Conservation (phyloP, 73 alveolate species). For the Paramecium sonneborni region DNA sequence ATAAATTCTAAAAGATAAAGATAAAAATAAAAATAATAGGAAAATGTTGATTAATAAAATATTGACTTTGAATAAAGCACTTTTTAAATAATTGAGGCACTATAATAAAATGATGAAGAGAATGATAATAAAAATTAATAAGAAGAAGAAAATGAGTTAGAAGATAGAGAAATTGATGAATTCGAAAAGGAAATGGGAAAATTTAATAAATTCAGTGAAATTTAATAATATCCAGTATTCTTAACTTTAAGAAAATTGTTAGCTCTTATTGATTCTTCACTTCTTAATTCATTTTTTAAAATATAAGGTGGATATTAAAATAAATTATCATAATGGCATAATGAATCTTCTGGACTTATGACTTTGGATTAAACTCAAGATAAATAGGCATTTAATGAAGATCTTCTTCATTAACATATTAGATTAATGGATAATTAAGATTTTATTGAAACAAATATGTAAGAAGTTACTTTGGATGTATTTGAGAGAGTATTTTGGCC, state of each 20-base stretch:
- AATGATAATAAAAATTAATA: conserved; percentile 1
- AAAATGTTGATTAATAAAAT: not conserved
- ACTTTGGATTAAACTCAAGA: not conserved
- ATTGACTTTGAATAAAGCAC: not conserved
- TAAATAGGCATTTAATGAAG: conserved; percentile 33
- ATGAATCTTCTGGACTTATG: conserved; percentile 63
- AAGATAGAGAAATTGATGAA: not conserved
- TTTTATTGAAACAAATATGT: not conserved
- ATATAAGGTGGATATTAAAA: not conserved
- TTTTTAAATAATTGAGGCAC: not conserved
- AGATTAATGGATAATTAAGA: not conserved
- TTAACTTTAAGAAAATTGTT: conserved; percentile 78
- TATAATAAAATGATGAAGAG: conserved; percentile 7
- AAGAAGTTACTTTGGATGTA: conserved; percentile 59
- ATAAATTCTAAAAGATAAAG: conserved; percentile 57
- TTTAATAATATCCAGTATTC: conserved; percentile 81
- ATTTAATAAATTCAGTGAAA: conserved; percentile 71
- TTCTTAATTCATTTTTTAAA: conserved; percentile 78
- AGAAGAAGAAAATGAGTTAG: not conserved
- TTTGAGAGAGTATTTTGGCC: conserved; percentile 63
- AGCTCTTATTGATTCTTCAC: conserved; percentile 85
- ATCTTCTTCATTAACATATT: conserved; percentile 1
- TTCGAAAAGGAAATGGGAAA: conserved; percentile 65
- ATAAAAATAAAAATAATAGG: not conserved
- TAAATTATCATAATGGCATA: not conserved